A percentile compares a stretch with the other conserved stretches of the same genome.
Evolutionary conservation across 805 yeast genomes (phyloP).

Genomic region (Zygosaccharomyces pseudorouxii): DNA sequence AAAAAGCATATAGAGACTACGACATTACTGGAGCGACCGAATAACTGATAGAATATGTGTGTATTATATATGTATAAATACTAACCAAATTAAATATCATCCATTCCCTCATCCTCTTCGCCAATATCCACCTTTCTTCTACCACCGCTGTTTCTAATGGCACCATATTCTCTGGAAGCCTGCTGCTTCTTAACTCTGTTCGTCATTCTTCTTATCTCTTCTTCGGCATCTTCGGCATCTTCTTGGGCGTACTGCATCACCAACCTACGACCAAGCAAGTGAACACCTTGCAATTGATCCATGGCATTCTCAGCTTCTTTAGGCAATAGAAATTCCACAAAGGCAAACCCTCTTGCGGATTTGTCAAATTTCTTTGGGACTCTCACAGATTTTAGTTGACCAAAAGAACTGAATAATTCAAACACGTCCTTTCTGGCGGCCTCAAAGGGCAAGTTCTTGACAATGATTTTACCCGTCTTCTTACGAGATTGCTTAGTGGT

Average conservation of each 20-base stretch:
- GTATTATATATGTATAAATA: slow-evolving; percentile 1
- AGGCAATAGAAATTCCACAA: slow-evolving; percentile 81
- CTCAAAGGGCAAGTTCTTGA: slow-evolving; percentile 96
- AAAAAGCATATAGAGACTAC: slow-evolving; percentile 46
- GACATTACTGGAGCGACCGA: slow-evolving; percentile 41
- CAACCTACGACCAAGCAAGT: slow-evolving; percentile 88
- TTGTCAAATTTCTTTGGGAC: slow-evolving; percentile 95
- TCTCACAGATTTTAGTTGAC: slow-evolving; percentile 88
- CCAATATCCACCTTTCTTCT: slow-evolving; percentile 64
- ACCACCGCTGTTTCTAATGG: slow-evolving; percentile 64
- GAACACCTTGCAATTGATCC: slow-evolving; percentile 92
- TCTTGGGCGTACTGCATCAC: slow-evolving; percentile 89
- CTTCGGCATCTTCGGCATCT: slow-evolving; percentile 80
- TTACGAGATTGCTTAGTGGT: slow-evolving; percentile 37
- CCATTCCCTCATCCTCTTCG: slow-evolving; percentile 33
- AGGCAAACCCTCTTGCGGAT: slow-evolving; percentile 95
- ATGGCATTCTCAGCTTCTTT: slow-evolving; percentile 93
- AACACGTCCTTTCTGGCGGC: slow-evolving; percentile 90
- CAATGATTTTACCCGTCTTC: slow-evolving; percentile 70
- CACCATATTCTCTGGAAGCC: slow-evolving; percentile 68
- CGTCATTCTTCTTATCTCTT: slow-evolving; percentile 87
- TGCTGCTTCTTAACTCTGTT: slow-evolving; percentile 77
- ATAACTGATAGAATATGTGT: background rate
- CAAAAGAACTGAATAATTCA: slow-evolving; percentile 90
- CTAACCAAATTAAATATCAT: slow-evolving; percentile 15